Evolutionary conservation across 2,329 filamentous ascomycete genomes (phyloP), one percentile per base, ranked within the genome.

Genomic region (Clonostachys rhizophaga): DNA sequence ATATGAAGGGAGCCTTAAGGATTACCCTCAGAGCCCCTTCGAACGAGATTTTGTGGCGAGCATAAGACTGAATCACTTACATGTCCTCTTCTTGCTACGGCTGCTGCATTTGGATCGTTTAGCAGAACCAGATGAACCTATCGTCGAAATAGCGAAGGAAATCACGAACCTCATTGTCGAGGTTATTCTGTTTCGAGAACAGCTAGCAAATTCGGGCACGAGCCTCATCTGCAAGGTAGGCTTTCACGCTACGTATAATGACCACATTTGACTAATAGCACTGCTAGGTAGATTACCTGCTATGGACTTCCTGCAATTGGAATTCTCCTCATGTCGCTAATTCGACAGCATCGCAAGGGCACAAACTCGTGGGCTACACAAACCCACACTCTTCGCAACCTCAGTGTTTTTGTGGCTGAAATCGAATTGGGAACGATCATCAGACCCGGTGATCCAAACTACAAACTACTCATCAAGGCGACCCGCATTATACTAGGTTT

Each of bases 251-350:
- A 10, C 9, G 24, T 10, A 18, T 3, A n/a, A 24, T 14, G n/a
- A 12, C 17, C 5, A 24, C 24, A n/a, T 2, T 24, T n/a, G 9
- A n/a, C 33, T n/a, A n/a, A n/a, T 7, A 6, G 2, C 7, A n/a
- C 33, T n/a, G n/a, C 20, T 24, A 6, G 9, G 16, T 24, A 53
- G 52, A 49, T 55, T 6, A 49, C 50, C 3, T 54, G 53, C 40
- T 55, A 50, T 18, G 52, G 53, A 36, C 44, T 55, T 24, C 48
- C 52, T 17, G 49, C 53, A 2, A 50, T 52, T 2, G 53, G 53
- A 14, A 47, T 54, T 12, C 50, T 55, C 33, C 49, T 47, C n/a
- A 34, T 54, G 10, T 52, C 50, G 41, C 46, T 54, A 7, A 44
- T 52, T 17, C 47, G 49, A 33, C 42, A 30, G 24, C 24, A 30